A percentile compares a stretch with the other conserved stretches of the same genome.
Conservation (phyloP, 1,139 yeast species). For the Eremothecium coryli region DNA sequence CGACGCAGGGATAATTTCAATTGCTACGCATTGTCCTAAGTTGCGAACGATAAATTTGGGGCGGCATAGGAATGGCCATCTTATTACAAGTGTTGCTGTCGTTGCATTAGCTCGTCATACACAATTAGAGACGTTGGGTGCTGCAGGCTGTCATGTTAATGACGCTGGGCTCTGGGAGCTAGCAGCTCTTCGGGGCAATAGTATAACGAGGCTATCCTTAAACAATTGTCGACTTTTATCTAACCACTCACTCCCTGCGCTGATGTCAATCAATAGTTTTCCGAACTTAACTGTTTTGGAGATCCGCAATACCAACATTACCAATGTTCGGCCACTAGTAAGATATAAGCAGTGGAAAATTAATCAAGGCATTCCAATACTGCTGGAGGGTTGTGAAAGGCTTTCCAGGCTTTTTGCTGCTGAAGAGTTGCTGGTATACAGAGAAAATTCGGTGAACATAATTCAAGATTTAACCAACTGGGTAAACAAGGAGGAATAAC, state of each 20-base stretch:
- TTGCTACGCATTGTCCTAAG: conserved; percentile 51
- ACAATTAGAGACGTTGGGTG: conserved; percentile 60
- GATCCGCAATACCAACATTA: conserved; percentile 54
- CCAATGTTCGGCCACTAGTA: conserved; percentile 56
- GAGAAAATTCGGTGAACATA: conserved; percentile 43
- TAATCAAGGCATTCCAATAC: conserved; percentile 41
- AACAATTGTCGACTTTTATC: conserved; percentile 66
- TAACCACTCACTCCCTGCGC: conserved; percentile 56
- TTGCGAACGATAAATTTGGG: conserved; percentile 65
- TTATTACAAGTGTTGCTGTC: conserved; percentile 64
- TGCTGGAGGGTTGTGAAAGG: conserved; percentile 70
- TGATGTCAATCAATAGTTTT: conserved; percentile 47
- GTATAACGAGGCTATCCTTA: conserved; percentile 59
- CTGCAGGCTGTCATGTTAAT: conserved; percentile 78
- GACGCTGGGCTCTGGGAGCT: conserved; percentile 77
- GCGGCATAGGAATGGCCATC: conserved; percentile 58
- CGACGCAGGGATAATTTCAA: conserved; percentile 61
- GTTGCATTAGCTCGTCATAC: conserved; percentile 48
- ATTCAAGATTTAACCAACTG: conserved; percentile 49
- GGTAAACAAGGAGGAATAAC: conserved; percentile 42
- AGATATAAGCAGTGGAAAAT: conserved; percentile 58
- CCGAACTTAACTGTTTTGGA: conserved; percentile 66
- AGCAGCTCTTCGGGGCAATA: conserved; percentile 48
- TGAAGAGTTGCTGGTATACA: conserved; percentile 55
- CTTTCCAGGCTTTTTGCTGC: conserved; percentile 50